Conservation (phyloP, 163 green algal genomes). For the Prototheca cutis region DNA sequence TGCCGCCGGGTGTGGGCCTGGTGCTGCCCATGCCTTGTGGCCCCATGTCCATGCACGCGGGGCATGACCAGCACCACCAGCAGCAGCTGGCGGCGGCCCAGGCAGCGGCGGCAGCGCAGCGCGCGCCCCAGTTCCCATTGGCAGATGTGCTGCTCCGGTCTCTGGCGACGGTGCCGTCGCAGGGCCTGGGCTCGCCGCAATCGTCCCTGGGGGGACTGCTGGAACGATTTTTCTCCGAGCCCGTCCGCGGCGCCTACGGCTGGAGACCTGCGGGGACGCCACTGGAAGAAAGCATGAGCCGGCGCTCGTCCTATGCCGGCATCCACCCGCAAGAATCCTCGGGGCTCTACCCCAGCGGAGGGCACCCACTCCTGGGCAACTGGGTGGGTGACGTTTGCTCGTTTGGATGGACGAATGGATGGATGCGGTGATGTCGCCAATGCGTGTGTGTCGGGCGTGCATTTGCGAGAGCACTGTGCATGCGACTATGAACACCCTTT, state of each 20-base stretch:
- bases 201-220: not conserved
- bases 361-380: not conserved
- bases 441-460: not conserved
- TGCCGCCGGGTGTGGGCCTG: not conserved
- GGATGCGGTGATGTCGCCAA: not conserved
- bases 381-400: not conserved
- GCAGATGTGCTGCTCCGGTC: too few relatives aligned
- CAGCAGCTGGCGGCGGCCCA: not conserved
- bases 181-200: too few relatives aligned
- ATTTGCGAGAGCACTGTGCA: not conserved
- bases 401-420: not conserved
- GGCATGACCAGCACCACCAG: not conserved
- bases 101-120: not conserved
- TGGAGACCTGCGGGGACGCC: not conserved
- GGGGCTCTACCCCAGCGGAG: not conserved
- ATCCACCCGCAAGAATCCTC: not conserved
- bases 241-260: not conserved
- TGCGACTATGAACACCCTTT: not conserved
- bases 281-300: not conserved
- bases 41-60: too few relatives aligned
- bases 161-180: too few relatives aligned
- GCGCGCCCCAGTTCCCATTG: too few relatives aligned
- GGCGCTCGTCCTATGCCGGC: too few relatives aligned
- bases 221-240: slow-evolving; percentile 4
- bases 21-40: not conserved